These are phyloP conservation scores for Rhododendron ferrugineum DNA, from an alignment of 148 eudicot genomes.

Conservation along the genomic window DNA sequence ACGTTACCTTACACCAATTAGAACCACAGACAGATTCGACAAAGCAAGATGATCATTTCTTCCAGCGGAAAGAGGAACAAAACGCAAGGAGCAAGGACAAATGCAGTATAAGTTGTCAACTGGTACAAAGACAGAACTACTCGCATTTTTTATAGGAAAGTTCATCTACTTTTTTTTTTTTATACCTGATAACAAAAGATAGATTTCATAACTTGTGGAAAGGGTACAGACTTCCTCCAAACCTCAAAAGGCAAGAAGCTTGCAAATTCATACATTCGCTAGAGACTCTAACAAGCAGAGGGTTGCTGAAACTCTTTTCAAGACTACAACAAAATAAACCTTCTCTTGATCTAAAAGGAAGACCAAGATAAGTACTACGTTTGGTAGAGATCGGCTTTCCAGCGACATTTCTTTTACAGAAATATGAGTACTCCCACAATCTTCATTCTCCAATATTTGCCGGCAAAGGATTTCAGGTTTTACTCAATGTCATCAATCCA, in stretches of 20 bases:
- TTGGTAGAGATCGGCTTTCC: background rate
- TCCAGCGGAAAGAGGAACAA: background rate
- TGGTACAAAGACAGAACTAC: background rate
- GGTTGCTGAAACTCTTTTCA: background rate
- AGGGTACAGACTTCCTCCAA: background rate
- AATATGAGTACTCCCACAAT: background rate
- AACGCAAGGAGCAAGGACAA: background rate
- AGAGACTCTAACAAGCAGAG: background rate
- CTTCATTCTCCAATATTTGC: background rate
- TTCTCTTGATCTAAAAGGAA: background rate
- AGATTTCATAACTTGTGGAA: background rate
- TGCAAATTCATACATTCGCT: background rate
- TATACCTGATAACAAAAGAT: background rate
- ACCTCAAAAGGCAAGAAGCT: background rate
- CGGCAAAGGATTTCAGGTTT: background rate
- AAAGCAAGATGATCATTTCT: background rate
- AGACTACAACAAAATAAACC: background rate
- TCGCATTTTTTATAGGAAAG: background rate
- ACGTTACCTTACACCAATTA: background rate
- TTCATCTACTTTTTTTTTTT: background rate
- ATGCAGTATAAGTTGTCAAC: background rate
- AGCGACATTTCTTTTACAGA: background rate
- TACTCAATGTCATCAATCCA: slow-evolving; percentile 79
- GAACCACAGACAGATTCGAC: background rate
- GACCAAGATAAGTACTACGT: background rate